phyloP scores from a whole-genome alignment of 768 basidiomycete genomes.

The Phlegmacium glaucopus region DNA sequence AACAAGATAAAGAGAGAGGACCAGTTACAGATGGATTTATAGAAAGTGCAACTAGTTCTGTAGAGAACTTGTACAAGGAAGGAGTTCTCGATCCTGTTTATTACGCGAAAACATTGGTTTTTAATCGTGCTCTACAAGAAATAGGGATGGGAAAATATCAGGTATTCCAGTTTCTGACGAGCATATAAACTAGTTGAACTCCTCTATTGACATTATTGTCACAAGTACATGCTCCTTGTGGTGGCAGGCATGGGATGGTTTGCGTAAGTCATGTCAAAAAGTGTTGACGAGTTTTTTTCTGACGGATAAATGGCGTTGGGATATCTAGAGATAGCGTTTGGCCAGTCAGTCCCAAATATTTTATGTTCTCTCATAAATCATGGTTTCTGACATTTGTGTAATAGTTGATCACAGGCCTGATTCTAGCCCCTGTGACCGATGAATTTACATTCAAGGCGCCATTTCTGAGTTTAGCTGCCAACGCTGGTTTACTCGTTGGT shows the following conservation, averaged over 20 bases:
- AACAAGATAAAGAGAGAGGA: too few relatives aligned
- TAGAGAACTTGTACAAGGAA: conserved; percentile 19
- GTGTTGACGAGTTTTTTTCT: not conserved
- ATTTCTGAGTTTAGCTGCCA: conserved; percentile 62
- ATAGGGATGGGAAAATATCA: conserved; percentile 75
- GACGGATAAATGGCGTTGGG: too few relatives aligned
- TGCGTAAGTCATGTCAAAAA: conserved; percentile 46
- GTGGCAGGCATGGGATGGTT: conserved; percentile 78
- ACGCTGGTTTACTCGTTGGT: conserved; percentile 65
- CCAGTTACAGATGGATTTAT: too few relatives aligned
- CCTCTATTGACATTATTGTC: not conserved
- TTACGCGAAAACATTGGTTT: conserved; percentile 50
- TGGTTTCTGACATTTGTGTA: not conserved
- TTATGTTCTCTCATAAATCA: not conserved
- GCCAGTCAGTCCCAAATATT: conserved; percentile 46
- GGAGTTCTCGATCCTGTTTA: conserved; percentile 51
- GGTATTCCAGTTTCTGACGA: too few relatives aligned
- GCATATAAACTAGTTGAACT: too few relatives aligned
- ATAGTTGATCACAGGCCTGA: conserved; percentile 62
- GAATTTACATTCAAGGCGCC: conserved; percentile 63
- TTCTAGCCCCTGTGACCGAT: conserved; percentile 56
- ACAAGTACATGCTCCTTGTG: conserved; percentile 58
- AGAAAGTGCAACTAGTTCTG: not conserved
- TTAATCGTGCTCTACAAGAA: conserved; percentile 61
- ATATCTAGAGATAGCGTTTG: conserved; percentile 60